A percentile compares a stretch with the other conserved stretches of the same genome.
These are phyloP conservation scores for Pogostemon cablin DNA, from an alignment of 257 asterid genomes.

Conservation along the genomic window DNA sequence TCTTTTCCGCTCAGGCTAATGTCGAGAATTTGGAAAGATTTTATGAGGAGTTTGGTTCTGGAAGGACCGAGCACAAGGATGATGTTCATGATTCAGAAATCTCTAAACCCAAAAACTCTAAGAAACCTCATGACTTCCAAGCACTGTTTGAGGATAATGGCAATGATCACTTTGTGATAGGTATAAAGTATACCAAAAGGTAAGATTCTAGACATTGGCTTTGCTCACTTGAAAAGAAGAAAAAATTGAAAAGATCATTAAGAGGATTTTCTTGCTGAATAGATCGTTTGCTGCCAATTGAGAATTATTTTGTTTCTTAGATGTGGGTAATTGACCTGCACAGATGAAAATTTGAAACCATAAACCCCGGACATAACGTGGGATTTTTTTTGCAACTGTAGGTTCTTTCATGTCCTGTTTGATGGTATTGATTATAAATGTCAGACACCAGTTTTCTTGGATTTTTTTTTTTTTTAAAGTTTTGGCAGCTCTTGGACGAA, in stretches of 20 bases:
- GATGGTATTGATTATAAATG: background rate
- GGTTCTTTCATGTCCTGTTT: background rate
- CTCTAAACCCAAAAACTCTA: slow-evolving; percentile 47
- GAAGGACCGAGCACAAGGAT: slow-evolving; percentile 48
- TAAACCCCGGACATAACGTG: background rate
- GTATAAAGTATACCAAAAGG: slow-evolving; percentile 79
- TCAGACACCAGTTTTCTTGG: background rate
- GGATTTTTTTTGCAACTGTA: background rate
- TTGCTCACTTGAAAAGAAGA: background rate
- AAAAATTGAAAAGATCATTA: background rate
- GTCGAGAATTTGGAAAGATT: slow-evolving; percentile 82
- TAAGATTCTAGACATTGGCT: slow-evolving; percentile 38
- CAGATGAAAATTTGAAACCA: background rate
- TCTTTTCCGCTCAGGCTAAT: slow-evolving; percentile 47
- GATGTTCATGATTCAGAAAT: slow-evolving; percentile 53
- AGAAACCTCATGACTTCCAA: slow-evolving; percentile 79
- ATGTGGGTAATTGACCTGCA: background rate
- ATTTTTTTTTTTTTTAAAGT: background rate
- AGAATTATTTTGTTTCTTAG: background rate
- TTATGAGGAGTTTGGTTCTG: slow-evolving; percentile 72
- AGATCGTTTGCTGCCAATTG: slow-evolving; percentile 2
- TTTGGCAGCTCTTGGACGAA: background rate
- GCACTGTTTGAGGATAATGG: slow-evolving; percentile 74
- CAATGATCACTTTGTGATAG: slow-evolving; percentile 89
- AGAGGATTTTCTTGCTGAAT: background rate